Conservation (phyloP, 208 protist genomes). For the Trypanosoma platydactyli region DNA sequence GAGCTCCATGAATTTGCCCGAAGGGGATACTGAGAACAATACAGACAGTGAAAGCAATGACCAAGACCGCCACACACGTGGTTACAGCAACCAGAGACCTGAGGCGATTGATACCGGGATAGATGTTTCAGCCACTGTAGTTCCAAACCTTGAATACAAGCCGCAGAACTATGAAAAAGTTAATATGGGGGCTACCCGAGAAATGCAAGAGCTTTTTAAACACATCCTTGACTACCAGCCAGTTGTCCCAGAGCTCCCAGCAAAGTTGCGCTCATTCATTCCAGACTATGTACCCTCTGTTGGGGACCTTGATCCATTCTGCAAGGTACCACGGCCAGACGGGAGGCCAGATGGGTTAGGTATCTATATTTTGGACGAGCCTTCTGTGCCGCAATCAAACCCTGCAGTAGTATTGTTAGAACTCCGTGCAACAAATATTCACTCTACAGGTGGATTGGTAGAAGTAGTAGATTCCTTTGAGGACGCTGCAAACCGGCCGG, state of each 20-base stretch:
- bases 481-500: slow-evolving; percentile 93
- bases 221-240: slow-evolving; percentile 95
- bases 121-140: slow-evolving; percentile 22
- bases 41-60: slow-evolving; percentile 30
- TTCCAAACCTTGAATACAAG: slow-evolving; percentile 75
- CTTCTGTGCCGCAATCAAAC: slow-evolving; percentile 94
- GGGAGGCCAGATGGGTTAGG: slow-evolving; percentile 87
- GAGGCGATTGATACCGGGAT: slow-evolving; percentile 54
- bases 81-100: slow-evolving; percentile 62
- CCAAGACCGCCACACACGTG: slow-evolving; percentile 38
- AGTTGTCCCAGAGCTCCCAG: slow-evolving; percentile 92
- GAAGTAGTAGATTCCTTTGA: slow-evolving; percentile 94
- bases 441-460: slow-evolving; percentile 43
- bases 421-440: slow-evolving; percentile 82
- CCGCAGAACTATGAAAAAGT: slow-evolving; percentile 84
- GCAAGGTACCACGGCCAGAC: slow-evolving; percentile 96
- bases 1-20: slow-evolving; percentile 2
- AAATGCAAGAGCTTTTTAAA: slow-evolving; percentile 97
- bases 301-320: slow-evolving; percentile 96
- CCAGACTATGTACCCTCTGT: slow-evolving; percentile 97
- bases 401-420: slow-evolving; percentile 92
- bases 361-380: slow-evolving; percentile 96
- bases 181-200: slow-evolving; percentile 80
- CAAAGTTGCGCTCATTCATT: slow-evolving; percentile 96
- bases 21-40: slow-evolving; percentile 29